Evolutionary conservation across 768 basidiomycete species (phyloP).

Genomic region (Amanita phalloides): DNA sequence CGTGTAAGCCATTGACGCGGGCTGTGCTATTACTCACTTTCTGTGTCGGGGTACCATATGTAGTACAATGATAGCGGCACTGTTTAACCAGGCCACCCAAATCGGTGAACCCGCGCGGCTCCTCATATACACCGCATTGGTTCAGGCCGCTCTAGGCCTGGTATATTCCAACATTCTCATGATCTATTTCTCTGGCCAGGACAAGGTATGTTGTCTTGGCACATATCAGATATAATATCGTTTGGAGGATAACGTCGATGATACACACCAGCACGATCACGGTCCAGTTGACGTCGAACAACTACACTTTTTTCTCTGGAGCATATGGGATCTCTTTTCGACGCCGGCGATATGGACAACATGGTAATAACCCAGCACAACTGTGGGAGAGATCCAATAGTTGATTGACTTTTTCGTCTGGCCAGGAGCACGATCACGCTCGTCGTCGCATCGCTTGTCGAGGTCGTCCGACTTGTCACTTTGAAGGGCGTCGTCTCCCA

Average conservation of each 20-base stretch:
- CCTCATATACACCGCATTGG: background rate
- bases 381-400: background rate
- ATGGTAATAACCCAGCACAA: background rate
- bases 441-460: background rate
- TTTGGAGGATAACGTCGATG: background rate
- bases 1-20: background rate
- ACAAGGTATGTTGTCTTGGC: background rate
- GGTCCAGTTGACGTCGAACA: background rate
- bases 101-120: background rate
- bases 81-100: background rate
- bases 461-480: background rate
- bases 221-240: background rate
- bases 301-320: background rate
- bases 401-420: background rate
- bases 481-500: background rate
- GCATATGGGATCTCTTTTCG: background rate
- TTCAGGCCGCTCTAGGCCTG: background rate
- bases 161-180: background rate
- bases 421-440: background rate
- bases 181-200: background rate
- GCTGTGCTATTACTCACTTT: no score
- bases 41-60: background rate
- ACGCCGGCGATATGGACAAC: background rate
- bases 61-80: background rate
- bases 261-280: background rate